These are phyloP conservation scores for Allantophomopsis lycopodina DNA, from an alignment of 2,329 filamentous ascomycete species.

Conservation along the genomic window DNA sequence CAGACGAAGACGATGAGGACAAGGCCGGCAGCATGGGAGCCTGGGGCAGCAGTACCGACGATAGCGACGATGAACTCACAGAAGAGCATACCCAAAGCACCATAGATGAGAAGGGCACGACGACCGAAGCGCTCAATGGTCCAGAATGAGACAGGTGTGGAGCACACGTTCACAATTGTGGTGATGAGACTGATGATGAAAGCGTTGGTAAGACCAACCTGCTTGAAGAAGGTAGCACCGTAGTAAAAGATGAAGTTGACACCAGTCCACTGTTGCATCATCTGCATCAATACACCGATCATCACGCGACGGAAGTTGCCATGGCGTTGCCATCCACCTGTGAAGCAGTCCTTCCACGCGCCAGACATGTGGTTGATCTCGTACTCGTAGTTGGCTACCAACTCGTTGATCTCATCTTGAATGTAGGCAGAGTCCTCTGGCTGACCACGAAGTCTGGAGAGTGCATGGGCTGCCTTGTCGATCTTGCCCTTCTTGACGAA, in stretches of 20 bases:
- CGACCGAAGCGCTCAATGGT: conserved; percentile 75
- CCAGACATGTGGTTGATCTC: conserved; percentile 54
- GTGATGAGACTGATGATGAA: conserved; percentile 49
- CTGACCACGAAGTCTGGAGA: conserved; percentile 62
- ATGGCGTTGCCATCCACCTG: conserved; percentile 43
- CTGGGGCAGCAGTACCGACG: conserved; percentile 26
- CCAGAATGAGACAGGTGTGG: conserved; percentile 59
- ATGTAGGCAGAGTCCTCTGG: conserved; percentile 58
- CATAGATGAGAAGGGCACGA: conserved; percentile 64
- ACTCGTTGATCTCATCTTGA: conserved; percentile 64
- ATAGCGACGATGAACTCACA: conserved; percentile 83
- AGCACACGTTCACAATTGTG: conserved; percentile 19
- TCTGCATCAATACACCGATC: conserved; percentile 61
- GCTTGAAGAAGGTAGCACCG: conserved; percentile 70
- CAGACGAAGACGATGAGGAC: conserved; percentile 75
- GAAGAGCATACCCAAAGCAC: conserved; percentile 68
- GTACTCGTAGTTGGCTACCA: conserved; percentile 77
- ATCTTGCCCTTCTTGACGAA: conserved; percentile 65
- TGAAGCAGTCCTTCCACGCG: conserved; percentile 57
- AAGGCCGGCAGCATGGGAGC: conserved; percentile 40
- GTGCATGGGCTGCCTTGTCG: conserved; percentile 43
- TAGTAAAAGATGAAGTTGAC: conserved; percentile 86
- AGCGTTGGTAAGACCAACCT: conserved; percentile 39
- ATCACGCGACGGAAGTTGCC: conserved; percentile 59
- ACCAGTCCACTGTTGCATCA: conserved; percentile 66